Conservation (phyloP, 257 asterid genomes). For the Solanum peruvianum region DNA sequence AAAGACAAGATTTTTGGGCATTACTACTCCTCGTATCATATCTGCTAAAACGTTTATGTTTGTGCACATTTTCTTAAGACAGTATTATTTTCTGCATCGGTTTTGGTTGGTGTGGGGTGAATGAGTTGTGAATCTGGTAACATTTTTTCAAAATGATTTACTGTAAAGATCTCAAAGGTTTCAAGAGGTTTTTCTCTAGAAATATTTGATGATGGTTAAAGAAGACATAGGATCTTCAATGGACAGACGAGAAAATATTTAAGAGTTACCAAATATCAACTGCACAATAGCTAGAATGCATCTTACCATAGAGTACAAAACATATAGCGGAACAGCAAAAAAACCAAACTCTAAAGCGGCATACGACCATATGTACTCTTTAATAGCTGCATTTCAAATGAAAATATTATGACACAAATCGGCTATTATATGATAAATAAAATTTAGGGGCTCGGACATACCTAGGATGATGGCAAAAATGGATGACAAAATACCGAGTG, state of each 20-base stretch:
- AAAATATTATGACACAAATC: neutral
- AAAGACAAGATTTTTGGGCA: neutral
- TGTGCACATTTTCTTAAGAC: neutral
- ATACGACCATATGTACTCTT: slow-evolving; percentile 71
- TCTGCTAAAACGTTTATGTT: neutral
- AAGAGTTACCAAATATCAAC: neutral
- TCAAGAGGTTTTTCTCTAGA: neutral
- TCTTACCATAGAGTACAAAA: slow-evolving; percentile 59
- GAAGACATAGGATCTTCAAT: neutral
- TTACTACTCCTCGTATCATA: neutral
- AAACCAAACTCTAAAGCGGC: slow-evolving; percentile 81
- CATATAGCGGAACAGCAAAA: slow-evolving; percentile 46
- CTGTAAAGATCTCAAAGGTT: neutral
- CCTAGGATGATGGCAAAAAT: slow-evolving; percentile 58
- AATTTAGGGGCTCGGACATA: slow-evolving; percentile 6
- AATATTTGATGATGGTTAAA: neutral
- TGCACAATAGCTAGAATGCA: neutral
- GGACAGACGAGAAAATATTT: neutral
- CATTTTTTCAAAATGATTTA: neutral
- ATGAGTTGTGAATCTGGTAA: neutral
- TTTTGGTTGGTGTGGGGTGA: neutral
- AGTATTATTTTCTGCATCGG: neutral
- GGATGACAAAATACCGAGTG: slow-evolving; percentile 64
- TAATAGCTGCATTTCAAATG: slow-evolving; percentile 49
- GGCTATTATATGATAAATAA: neutral